These are phyloP conservation scores for Crithidia expoeki DNA, from an alignment of 208 protist species.

Conservation along the genomic window DNA sequence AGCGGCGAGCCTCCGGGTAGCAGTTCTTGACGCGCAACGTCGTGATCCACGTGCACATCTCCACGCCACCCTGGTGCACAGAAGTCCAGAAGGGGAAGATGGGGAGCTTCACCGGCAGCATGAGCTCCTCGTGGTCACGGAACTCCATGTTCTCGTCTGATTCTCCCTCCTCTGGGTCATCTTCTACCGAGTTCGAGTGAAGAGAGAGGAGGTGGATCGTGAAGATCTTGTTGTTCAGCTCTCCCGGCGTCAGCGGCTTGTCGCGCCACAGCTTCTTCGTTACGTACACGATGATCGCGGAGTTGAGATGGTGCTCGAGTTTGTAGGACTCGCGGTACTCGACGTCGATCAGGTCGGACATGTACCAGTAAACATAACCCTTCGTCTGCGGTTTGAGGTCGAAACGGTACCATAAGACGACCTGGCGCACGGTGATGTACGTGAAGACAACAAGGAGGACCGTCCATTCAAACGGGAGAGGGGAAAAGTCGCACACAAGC, in stretches of 20 bases:
- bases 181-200: background rate
- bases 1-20: slow-evolving; percentile 8
- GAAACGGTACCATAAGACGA: slow-evolving; percentile 9
- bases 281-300: slow-evolving; percentile 23
- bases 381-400: background rate
- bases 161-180: background rate
- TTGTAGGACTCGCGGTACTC: background rate
- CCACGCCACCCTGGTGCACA: slow-evolving; percentile 17
- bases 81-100: slow-evolving; percentile 33
- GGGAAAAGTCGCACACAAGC: slow-evolving; percentile 6
- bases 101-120: slow-evolving; percentile 35
- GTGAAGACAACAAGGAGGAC: slow-evolving; percentile 6
- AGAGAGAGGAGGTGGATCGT: slow-evolving; percentile 32
- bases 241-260: slow-evolving; percentile 16
- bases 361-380: slow-evolving; percentile 31
- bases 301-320: slow-evolving; percentile 13
- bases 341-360: slow-evolving; percentile 9
- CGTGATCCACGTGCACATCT: slow-evolving; percentile 32
- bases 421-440: slow-evolving; percentile 14
- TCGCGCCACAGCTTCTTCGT: slow-evolving; percentile 32
- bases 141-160: slow-evolving; percentile 5
- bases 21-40: slow-evolving; percentile 5
- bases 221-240: slow-evolving; percentile 28
- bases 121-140: slow-evolving; percentile 8
- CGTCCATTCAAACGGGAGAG: slow-evolving; percentile 15